Evolutionary conservation across 805 yeast genomes (phyloP).

Genomic region (Komagataella pastoris): DNA sequence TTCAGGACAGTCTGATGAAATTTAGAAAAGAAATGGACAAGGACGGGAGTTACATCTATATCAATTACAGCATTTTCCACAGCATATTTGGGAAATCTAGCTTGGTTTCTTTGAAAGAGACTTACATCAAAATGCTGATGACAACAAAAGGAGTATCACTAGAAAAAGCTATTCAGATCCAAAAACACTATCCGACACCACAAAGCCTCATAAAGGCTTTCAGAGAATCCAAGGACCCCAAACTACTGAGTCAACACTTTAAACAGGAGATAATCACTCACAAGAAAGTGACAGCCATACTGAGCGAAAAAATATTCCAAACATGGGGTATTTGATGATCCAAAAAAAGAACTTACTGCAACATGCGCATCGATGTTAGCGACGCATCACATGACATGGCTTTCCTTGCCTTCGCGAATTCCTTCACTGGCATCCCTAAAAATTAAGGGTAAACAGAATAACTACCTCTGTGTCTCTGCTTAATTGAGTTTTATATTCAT

Average conservation of each 20-base stretch:
- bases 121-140: slow-evolving; percentile 67
- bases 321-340: slow-evolving; percentile 33
- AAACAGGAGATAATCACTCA: slow-evolving; percentile 28
- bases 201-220: slow-evolving; percentile 38
- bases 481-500: neutral
- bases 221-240: slow-evolving; percentile 14
- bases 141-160: slow-evolving; percentile 68
- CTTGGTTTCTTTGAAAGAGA: slow-evolving; percentile 59
- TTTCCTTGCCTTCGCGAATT: neutral
- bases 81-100: slow-evolving; percentile 57
- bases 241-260: slow-evolving; percentile 18
- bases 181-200: slow-evolving; percentile 62
- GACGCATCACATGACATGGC: no score
- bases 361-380: no score
- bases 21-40: slow-evolving; percentile 29
- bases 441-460: neutral
- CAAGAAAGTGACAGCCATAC: slow-evolving; percentile 34
- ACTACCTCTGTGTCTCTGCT: neutral
- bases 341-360: neutral
- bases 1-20: slow-evolving; percentile 22
- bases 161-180: slow-evolving; percentile 77
- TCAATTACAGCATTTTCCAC: slow-evolving; percentile 41
- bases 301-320: slow-evolving; percentile 39
- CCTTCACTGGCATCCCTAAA: neutral
- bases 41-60: slow-evolving; percentile 26